Conservation (phyloP, 768 basidiomycete genomes). For the Filobasidium floriforme region DNA sequence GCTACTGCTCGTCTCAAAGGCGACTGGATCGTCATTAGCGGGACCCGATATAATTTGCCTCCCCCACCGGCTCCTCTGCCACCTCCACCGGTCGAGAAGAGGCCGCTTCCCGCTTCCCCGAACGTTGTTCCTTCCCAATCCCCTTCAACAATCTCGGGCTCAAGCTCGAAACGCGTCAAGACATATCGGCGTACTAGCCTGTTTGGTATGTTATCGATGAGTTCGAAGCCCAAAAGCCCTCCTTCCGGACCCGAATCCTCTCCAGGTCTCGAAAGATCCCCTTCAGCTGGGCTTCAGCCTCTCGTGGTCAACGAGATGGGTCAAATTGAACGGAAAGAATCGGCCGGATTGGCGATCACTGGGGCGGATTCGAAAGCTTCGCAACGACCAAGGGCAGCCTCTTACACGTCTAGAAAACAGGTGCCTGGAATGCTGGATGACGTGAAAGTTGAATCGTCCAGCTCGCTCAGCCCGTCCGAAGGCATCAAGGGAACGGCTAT, state of each 20-base stretch:
- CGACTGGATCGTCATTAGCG: conserved; percentile 1
- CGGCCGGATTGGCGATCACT: neutral
- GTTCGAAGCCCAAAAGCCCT: neutral
- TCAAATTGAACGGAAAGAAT: neutral
- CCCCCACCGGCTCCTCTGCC: neutral
- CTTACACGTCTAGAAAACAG: neutral
- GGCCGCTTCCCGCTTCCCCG: too few species aligned
- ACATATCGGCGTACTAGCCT: neutral
- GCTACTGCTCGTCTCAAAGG: neutral
- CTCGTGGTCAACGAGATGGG: neutral
- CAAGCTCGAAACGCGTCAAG: neutral
- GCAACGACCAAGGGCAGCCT: neutral
- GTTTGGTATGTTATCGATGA: neutral
- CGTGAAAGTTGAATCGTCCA: neutral
- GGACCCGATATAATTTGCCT: neutral
- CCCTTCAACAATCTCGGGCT: neutral
- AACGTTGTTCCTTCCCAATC: neutral
- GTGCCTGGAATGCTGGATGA: conserved; percentile 5
- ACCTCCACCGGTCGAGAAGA: neutral
- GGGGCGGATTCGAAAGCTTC: neutral
- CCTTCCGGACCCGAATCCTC: neutral
- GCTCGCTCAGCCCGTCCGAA: neutral
- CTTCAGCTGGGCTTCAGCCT: neutral
- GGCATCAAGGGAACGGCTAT: neutral
- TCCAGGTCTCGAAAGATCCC: neutral